Evolutionary conservation across 2,329 filamentous ascomycete species (phyloP), one percentile per base, ranked within the genome.

Genomic region (Botryotinia convoluta): DNA sequence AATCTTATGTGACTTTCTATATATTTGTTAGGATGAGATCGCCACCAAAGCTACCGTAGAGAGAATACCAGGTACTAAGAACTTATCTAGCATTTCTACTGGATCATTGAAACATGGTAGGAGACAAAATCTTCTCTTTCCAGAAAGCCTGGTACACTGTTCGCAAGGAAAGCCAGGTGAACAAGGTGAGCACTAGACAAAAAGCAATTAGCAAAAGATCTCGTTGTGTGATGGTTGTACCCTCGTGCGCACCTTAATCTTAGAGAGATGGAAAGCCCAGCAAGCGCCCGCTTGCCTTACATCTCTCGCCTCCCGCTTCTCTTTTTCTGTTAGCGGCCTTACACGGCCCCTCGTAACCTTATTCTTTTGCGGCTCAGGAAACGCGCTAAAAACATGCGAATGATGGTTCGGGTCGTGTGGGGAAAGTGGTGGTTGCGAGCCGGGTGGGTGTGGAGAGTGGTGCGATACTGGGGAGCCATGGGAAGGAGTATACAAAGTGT

Each of bases 211-310:
- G 45, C 60, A 37, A 63, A 18, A 20, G 45, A n/a, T 45, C 12
- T 10, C 18, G 3, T 18, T 35, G 32, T 35, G n/a, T 45, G 20
- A 26, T 20, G 1, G 39, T 22, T 22, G 8, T 8, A 72, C 5
- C 39, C 62, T 45, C 32, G 9, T 42, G 9, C 48, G 35, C 65
- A 79, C 78, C 75, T 80, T 81, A 20, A 77, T 80, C 54, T 81
- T 81, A 6, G 79, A 80, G 26, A 81, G 79, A 75, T 81, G 79
- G 59, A 79, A 81, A 69, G 79, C 78, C 79, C 79, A 81, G 69
- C 79, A 81, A 45, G 79, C 79, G 65, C 79, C 78, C 7, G 77
- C 78, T 48, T 81, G 77, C 29, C 79, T 75, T 29, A 81, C 79
- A 72, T 80, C 77, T 29, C 78, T 74, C 37, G 79, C 78, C 73